Evolutionary conservation across 108 stramenopile genomes (phyloP).

Genomic region (Halocafeteria seosinensis): DNA sequence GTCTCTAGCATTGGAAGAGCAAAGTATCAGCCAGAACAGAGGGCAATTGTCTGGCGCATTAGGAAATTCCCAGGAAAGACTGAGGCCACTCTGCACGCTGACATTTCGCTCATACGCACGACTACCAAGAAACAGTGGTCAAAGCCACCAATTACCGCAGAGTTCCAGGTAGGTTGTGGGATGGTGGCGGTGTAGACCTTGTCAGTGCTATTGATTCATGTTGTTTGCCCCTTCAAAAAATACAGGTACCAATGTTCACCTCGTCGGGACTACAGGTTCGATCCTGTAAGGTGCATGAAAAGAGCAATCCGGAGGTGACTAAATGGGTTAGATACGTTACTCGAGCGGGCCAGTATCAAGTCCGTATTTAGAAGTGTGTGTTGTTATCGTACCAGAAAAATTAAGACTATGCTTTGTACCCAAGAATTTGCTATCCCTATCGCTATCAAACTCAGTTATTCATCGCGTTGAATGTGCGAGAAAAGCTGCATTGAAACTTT

Average conservation of each 20-base stretch:
- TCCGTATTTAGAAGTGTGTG: too few relatives aligned
- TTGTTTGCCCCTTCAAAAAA: too few relatives aligned
- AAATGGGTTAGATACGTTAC: slow-evolving; percentile 96
- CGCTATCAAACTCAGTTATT: too few relatives aligned
- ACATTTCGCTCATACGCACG: slow-evolving; percentile 77
- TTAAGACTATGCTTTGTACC: too few relatives aligned
- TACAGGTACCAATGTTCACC: slow-evolving; percentile 96
- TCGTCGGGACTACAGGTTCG: slow-evolving; percentile 90
- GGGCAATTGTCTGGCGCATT: slow-evolving; percentile 90
- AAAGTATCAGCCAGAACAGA: slow-evolving; percentile 88
- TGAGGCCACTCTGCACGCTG: slow-evolving; percentile 73
- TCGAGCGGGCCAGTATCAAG: slow-evolving; percentile 82
- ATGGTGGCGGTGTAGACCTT: too few relatives aligned
- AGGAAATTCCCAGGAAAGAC: slow-evolving; percentile 80
- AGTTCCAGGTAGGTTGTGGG: too few relatives aligned
- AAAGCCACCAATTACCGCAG: slow-evolving; percentile 78
- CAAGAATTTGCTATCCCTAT: too few relatives aligned
- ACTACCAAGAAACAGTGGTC: slow-evolving; percentile 83
- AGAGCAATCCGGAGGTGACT: slow-evolving; percentile 80
- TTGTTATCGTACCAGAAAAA: too few relatives aligned
- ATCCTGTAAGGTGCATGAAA: slow-evolving; percentile 88
- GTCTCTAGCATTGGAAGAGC: slow-evolving; percentile 80
- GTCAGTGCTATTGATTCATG: too few relatives aligned
- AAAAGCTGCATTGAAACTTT: too few relatives aligned
- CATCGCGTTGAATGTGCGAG: too few relatives aligned